Base-by-base conservation (phyloP, 2,329 filamentous ascomycete species). In the Claviceps paspali region DNA sequence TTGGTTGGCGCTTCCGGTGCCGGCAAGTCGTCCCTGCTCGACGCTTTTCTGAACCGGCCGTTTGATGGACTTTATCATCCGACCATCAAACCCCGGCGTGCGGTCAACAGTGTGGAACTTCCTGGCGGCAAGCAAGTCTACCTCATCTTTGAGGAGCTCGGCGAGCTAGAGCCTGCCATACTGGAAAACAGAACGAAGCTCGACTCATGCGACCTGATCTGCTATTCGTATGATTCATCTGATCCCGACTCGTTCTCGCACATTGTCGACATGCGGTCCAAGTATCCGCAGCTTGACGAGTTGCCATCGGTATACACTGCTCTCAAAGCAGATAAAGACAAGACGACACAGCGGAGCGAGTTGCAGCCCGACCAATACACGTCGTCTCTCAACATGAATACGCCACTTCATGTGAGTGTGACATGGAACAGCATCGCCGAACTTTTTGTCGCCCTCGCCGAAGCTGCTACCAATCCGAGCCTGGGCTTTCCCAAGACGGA, bases 71-170 rank as follows among this genome's bases (percentile, higher is more conserved):
- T 84, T 6, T 93, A 96, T 54, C 80, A 82, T 43, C 91, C 91
- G 0, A 98, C 91, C 3, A 96, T 98, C 56, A 91, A 94, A 52
- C 86, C 91, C 2, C 81, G 85, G 9, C 82, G 84, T 4, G 87
- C 86, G 0, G 91, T 98, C 46, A 96, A 98, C 55, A 94, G 84
- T 40, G 91, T 98, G 14, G 91, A 98, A 54, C 72, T 98, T 1
- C 86, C 85, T 32, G 91, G 91, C 8, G 91, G 91, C 36, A 94
- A 93, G 56, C 91, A 98, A 60, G 93, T 87, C 56, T 96, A 98
- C 53, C 69, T 98, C 24, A 96, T 98, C 41, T 68, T 96, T 18
- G 84, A 94, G 52, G 91, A 98, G 59, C 77, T 96, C 1, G 91
- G 91, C 24, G 86, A 96, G 57, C 67, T 94, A n/a, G 91, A 96